phyloP scores from a whole-genome alignment of 2,329 filamentous ascomycete species.

The Trichophyton schoenleinii region DNA sequence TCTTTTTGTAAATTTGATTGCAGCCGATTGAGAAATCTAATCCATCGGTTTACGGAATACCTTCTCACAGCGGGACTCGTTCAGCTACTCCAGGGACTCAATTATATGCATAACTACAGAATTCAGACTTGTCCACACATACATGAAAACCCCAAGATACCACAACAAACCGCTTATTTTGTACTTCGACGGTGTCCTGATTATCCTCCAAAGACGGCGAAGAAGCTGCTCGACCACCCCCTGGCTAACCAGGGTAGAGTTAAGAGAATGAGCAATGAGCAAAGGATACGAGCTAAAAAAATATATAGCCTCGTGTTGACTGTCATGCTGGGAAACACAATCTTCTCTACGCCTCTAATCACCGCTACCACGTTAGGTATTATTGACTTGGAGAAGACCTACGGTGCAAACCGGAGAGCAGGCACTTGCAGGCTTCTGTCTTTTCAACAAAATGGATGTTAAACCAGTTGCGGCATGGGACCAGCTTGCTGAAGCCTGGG shows the following conservation, averaged over 20 bases:
- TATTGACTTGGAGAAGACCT: not conserved
- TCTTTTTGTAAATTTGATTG: too few species aligned
- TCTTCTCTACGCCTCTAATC: too few species aligned
- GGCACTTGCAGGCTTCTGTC: not conserved
- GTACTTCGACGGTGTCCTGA: not conserved
- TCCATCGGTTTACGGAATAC: too few species aligned
- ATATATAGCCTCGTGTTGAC: not conserved
- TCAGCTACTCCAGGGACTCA: too few species aligned
- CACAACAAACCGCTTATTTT: too few species aligned
- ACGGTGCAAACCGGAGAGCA: not conserved
- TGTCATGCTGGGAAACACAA: not conserved
- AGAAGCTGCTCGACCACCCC: not conserved
- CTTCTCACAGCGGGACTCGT: too few species aligned
- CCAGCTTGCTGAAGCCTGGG: slow-evolving; percentile 33
- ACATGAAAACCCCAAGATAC: too few species aligned
- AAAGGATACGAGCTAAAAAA: not conserved
- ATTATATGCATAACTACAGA: too few species aligned
- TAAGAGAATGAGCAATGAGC: not conserved
- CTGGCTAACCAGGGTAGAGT: not conserved
- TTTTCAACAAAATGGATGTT: not conserved
- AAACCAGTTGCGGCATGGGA: slow-evolving; percentile 25
- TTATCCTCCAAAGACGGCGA: not conserved
- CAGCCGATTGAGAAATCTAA: too few species aligned
- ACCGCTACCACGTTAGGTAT: too few species aligned
- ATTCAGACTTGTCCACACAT: too few species aligned